Base-by-base conservation (phyloP, 176 grass and related monocot genomes). In the Guadua angustifolia region DNA sequence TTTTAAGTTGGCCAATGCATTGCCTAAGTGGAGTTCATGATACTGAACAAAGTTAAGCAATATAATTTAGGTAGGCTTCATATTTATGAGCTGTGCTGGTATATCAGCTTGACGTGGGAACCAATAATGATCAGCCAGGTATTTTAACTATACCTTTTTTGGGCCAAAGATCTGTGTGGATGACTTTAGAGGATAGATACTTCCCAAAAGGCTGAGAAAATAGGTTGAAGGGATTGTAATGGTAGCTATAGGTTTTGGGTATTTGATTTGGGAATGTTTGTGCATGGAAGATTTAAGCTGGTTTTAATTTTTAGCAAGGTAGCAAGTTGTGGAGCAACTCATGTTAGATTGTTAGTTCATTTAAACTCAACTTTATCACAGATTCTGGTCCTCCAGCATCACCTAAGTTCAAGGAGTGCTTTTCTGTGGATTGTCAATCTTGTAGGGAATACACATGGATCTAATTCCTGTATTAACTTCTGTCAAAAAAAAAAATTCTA, bases 321-420 rank as follows among this genome's bases (percentile, higher is more conserved):
- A 47, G 38, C 11, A 49, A 67, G 32, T 86, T 53, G 22, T 0
- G 5, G 26, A 33, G 43, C 47, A 78, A 65, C 46, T 58, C 60
- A 78, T 36, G 24, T 66, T 65, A 85, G 55, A 51, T 62, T n/a
- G 14, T 39, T 42, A 79, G 4, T 83, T 42, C 39, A 45, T 74
- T 74, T 52, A 83, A 39, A 73, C 39, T 45, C 66, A 59, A 69
- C 35, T 89, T 56, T 38, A 81, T 85, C 57, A 49, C 25, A 78
- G 58, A 52, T 68, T 80, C 22, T 40, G 21, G 25, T 62, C 44
- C 78, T 84, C 56, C 33, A 55, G 6, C 65, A 62, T 66, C 26
- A 78, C 50, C 51, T 40, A 66, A 39, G 15, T 46, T 46, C 29
- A 78, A 57, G 7, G 21, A 58, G 12, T 29, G 18, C 17, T 82